Evolutionary conservation across 1,284 basidiomycete genomes (phyloP).

Genomic region (Tilletiopsis washingtonensis): DNA sequence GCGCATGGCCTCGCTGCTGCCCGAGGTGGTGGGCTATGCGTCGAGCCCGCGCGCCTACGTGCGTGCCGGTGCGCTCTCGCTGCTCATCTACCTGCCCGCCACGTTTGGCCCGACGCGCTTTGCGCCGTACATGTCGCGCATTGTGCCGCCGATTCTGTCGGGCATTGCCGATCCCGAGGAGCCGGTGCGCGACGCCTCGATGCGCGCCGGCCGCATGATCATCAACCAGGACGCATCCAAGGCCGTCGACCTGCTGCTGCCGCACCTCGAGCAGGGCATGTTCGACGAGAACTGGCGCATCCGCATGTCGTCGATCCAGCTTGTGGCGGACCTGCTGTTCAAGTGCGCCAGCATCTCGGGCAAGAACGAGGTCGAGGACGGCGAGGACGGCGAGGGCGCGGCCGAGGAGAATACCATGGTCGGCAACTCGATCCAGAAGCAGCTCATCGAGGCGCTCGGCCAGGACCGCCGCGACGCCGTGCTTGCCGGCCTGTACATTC

Average conservation of each 20-base stretch:
- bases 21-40: conserved; percentile 78
- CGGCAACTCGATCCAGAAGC: conserved; percentile 57
- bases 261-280: conserved; percentile 89
- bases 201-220: conserved; percentile 98
- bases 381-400: conserved; percentile 47
- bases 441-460: conserved; percentile 80
- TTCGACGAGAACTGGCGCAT: conserved; percentile 93
- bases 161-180: conserved; percentile 91
- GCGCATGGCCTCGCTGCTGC: conserved; percentile 83
- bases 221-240: conserved; percentile 87
- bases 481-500: conserved; percentile 80
- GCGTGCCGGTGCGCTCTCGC: conserved; percentile 95
- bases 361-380: conserved; percentile 62
- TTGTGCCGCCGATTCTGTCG: conserved; percentile 83
- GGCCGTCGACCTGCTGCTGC: conserved; percentile 87
- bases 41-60: conserved; percentile 85
- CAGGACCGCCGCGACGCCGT: conserved; percentile 81
- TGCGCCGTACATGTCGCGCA: conserved; percentile 88
- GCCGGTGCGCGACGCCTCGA: conserved; percentile 81
- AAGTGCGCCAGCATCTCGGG: conserved; percentile 95
- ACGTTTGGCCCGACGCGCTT: conserved; percentile 95
- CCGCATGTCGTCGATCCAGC: conserved; percentile 78
- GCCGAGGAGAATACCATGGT: conserved; percentile 58
- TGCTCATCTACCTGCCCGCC: conserved; percentile 89
- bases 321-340: conserved; percentile 93